These are phyloP conservation scores for Phaeophleospora eucalypticola DNA, from an alignment of 2,329 filamentous ascomycete species.

Conservation along the genomic window DNA sequence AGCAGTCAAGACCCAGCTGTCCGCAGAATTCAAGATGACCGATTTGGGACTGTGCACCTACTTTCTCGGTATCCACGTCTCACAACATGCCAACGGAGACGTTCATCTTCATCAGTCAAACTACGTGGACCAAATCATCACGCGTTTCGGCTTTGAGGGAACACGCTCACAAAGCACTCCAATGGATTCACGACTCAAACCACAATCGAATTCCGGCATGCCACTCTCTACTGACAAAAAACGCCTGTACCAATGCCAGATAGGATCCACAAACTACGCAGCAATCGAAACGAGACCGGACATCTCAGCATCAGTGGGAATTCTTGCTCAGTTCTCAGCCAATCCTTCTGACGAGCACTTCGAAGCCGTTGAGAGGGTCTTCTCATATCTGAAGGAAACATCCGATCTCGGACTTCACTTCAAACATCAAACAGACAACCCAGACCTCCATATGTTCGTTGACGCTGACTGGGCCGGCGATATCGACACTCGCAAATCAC, in stretches of 20 bases:
- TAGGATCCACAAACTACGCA: too few relatives aligned
- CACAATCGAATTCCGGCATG: too few relatives aligned
- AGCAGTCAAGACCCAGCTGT: constrained; percentile 3
- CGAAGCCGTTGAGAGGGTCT: constrained; percentile 16
- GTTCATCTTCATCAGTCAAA: constrained; percentile 9
- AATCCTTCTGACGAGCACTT: constrained; percentile 4
- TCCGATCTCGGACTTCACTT: constrained; percentile 1
- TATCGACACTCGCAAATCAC: constrained; percentile 19
- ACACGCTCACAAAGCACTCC: constrained; percentile 8
- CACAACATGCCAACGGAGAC: too few relatives aligned
- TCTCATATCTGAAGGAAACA: constrained; percentile 1
- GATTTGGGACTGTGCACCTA: constrained; percentile 8
- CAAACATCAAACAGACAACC: too few relatives aligned
- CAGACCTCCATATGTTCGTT: constrained; percentile 3
- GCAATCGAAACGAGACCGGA: constrained; percentile 2
- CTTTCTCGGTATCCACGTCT: constrained; percentile 8
- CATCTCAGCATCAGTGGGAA: constrained; percentile 5
- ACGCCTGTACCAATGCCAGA: too few relatives aligned
- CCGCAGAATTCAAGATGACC: constrained; percentile 8
- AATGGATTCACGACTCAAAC: constrained; percentile 10
- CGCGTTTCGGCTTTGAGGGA: not conserved
- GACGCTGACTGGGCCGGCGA: constrained; percentile 21
- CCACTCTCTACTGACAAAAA: too few relatives aligned
- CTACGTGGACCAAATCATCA: constrained; percentile 6
- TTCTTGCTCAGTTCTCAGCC: constrained; percentile 4